These are phyloP conservation scores for Volutella citrinella DNA, from an alignment of 2,329 filamentous ascomycete species.

Conservation along the genomic window DNA sequence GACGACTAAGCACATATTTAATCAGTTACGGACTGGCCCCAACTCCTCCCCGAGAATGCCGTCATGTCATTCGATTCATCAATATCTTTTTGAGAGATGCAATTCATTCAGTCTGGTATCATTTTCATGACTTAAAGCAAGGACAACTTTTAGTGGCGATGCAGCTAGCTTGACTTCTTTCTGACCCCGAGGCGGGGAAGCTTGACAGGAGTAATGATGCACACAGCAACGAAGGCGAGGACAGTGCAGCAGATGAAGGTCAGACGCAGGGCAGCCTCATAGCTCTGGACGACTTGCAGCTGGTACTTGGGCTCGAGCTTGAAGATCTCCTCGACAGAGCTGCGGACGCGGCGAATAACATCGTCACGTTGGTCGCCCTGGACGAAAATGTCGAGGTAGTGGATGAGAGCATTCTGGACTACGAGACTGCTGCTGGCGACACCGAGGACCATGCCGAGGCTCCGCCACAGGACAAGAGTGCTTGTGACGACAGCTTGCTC, in stretches of 20 bases:
- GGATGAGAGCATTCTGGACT: slow-evolving; percentile 66
- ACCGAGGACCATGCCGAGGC: slow-evolving; percentile 70
- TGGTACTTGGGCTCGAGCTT: slow-evolving; percentile 42
- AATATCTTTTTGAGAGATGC: no score
- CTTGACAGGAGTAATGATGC: slow-evolving; percentile 49
- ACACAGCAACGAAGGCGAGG: slow-evolving; percentile 46
- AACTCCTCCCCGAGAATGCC: no score
- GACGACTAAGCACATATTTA: no score
- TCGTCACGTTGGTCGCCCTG: slow-evolving; percentile 54
- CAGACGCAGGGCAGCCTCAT: slow-evolving; percentile 48
- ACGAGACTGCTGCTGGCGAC: slow-evolving; percentile 69
- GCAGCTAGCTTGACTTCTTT: no score
- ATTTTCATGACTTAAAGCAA: not conserved
- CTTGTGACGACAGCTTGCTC: slow-evolving; percentile 68
- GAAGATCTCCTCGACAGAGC: slow-evolving; percentile 53
- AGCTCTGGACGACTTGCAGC: slow-evolving; percentile 54
- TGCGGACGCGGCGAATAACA: slow-evolving; percentile 50
- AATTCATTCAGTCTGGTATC: not conserved
- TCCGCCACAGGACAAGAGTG: slow-evolving; percentile 69
- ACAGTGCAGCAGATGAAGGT: slow-evolving; percentile 43
- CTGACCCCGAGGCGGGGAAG: slow-evolving; percentile 50
- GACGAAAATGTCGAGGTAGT: slow-evolving; percentile 58
- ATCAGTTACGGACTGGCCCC: no score
- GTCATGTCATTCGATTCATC: no score
- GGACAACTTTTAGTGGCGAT: no score